These are phyloP conservation scores for Coniferiporia sulphurascens DNA, from an alignment of 1,284 basidiomycete genomes.

Conservation along the genomic window DNA sequence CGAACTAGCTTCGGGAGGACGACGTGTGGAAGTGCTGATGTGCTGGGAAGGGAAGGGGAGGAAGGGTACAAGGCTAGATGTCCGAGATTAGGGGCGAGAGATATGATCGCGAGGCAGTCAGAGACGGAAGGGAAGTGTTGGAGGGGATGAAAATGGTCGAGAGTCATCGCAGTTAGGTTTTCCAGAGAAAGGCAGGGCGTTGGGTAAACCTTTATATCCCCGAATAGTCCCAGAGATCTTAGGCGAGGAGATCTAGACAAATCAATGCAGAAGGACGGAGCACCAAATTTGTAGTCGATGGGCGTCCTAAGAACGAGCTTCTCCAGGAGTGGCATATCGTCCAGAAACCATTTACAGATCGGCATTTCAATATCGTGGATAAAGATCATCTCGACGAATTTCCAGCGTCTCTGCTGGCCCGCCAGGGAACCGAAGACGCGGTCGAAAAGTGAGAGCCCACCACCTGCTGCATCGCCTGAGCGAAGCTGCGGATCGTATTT, in stretches of 20 bases:
- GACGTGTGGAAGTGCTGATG: background rate
- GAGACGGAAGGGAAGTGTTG: background rate
- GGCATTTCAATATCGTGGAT: background rate
- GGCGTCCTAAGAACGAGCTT: background rate
- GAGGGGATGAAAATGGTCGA: background rate
- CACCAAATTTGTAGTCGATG: background rate
- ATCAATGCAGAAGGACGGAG: background rate
- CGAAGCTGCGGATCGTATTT: background rate
- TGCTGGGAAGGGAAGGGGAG: background rate
- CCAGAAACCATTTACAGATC: background rate
- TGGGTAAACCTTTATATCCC: background rate
- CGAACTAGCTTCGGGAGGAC: background rate
- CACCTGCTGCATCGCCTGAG: background rate
- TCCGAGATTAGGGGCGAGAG: background rate
- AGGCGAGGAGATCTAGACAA: background rate
- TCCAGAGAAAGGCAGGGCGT: background rate
- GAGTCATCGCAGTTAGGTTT: background rate
- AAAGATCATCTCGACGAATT: background rate
- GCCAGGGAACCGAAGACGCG: background rate
- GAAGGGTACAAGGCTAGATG: background rate
- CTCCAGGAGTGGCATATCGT: background rate
- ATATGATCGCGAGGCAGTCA: background rate
- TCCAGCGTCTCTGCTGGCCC: background rate
- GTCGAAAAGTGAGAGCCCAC: background rate
- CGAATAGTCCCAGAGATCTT: background rate